Evolutionary conservation across 768 basidiomycete genomes (phyloP).

Genomic region (Lyophyllum semitale): DNA sequence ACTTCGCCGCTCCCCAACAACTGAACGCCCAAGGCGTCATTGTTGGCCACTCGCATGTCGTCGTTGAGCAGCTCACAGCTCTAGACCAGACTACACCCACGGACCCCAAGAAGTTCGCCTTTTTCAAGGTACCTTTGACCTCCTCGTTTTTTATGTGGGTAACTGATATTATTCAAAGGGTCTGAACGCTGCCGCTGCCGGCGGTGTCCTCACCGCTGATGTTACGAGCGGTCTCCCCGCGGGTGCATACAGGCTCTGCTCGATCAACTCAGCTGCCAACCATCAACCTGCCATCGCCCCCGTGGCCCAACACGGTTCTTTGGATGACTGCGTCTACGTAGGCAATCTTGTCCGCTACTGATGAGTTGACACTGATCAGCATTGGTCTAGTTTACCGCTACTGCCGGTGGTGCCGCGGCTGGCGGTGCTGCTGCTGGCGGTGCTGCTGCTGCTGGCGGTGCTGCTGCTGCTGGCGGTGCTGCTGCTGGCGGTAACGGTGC

Average conservation of each 20-base stretch:
- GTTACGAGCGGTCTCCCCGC: slow-evolving; percentile 59
- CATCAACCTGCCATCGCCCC: slow-evolving; percentile 61
- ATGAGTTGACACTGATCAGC: background rate
- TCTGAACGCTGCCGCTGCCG: slow-evolving; percentile 43
- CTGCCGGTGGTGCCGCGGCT: slow-evolving; percentile 19
- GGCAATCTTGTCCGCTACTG: background rate
- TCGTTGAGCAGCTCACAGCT: slow-evolving; percentile 45
- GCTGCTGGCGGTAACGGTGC: slow-evolving; percentile 6
- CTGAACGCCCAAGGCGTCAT: slow-evolving; percentile 46
- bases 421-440: slow-evolving; percentile 12
- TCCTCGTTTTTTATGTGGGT: background rate
- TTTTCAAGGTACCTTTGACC: slow-evolving; percentile 44
- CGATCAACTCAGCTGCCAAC: slow-evolving; percentile 58
- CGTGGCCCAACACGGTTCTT: slow-evolving; percentile 59
- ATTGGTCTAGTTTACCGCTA: slow-evolving; percentile 33
- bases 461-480: slow-evolving; percentile 17
- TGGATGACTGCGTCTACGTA: slow-evolving; percentile 65
- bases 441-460: slow-evolving; percentile 14
- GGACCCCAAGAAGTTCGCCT: slow-evolving; percentile 49
- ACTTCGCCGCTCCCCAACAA: slow-evolving; percentile 55
- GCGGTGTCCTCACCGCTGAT: slow-evolving; percentile 49
- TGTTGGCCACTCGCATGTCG: slow-evolving; percentile 55
- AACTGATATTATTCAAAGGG: slow-evolving; percentile 43
- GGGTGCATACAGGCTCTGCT: slow-evolving; percentile 59
- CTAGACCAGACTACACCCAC: slow-evolving; percentile 42